A percentile compares a stretch with the other conserved stretches of the same genome.
These are phyloP conservation scores for Rhizopus delemar DNA, from an alignment of 371 early-diverging fungal genomes.

Conservation along the genomic window DNA sequence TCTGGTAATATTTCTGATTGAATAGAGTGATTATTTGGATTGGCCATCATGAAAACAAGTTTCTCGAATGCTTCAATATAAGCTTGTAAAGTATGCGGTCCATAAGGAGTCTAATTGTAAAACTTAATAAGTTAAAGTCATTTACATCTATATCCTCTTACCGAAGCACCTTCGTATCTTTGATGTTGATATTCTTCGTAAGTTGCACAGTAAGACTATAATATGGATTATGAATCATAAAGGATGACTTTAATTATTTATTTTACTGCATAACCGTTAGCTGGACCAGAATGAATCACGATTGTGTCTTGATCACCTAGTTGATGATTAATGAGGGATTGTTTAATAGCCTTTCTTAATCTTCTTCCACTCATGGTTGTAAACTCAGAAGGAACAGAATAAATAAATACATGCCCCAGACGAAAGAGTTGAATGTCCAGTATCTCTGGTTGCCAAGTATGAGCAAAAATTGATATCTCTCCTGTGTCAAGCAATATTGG, in stretches of 20 bases:
- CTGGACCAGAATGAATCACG: conserved; percentile 59
- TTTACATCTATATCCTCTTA: conserved; percentile 10
- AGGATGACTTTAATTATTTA: not conserved
- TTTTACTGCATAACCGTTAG: conserved; percentile 49
- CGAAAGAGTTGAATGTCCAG: conserved; percentile 58
- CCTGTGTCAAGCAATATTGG: conserved; percentile 65
- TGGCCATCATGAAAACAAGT: conserved; percentile 49
- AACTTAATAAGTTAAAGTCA: not conserved
- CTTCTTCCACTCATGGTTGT: conserved; percentile 70
- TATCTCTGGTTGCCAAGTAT: conserved; percentile 60
- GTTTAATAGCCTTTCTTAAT: conserved; percentile 42
- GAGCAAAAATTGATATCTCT: conserved; percentile 41
- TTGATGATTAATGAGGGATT: conserved; percentile 37
- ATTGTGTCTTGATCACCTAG: conserved; percentile 47
- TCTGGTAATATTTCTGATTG: conserved; percentile 29
- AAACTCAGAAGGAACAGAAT: conserved; percentile 63
- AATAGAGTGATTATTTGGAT: conserved; percentile 22
- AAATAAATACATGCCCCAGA: conserved; percentile 56
- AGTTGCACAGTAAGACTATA: conserved; percentile 61
- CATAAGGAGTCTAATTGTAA: conserved; percentile 57
- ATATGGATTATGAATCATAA: not conserved
- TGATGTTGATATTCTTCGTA: conserved; percentile 69
- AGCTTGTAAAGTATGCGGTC: conserved; percentile 61
- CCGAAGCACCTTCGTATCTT: conserved; percentile 68
- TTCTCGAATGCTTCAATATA: conserved; percentile 56